These are phyloP conservation scores for Cryphonectria naterciae DNA, from an alignment of 2,329 filamentous ascomycete genomes.

Conservation along the genomic window DNA sequence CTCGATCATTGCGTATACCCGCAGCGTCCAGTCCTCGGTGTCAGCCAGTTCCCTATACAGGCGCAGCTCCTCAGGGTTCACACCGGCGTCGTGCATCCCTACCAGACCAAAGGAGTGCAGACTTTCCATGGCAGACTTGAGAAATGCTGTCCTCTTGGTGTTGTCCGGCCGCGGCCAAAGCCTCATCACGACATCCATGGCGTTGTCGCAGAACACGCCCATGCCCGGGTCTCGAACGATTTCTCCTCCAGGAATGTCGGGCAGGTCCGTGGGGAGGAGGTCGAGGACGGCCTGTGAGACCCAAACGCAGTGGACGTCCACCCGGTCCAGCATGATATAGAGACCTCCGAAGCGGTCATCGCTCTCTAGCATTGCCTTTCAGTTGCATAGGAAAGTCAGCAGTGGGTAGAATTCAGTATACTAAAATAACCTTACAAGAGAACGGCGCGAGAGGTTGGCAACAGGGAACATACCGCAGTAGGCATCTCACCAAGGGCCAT, in stretches of 20 bases:
- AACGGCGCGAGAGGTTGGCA: conserved; percentile 1
- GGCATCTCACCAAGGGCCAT: conserved; percentile 68
- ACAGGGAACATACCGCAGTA: conserved; percentile 53
- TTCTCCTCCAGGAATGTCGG: conserved; percentile 65
- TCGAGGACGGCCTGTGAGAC: conserved; percentile 67
- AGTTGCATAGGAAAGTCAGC: neutral
- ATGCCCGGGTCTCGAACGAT: conserved; percentile 61
- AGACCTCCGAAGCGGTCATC: conserved; percentile 56
- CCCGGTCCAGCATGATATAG: conserved; percentile 71
- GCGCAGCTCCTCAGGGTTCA: conserved; percentile 56
- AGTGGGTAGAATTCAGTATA: neutral
- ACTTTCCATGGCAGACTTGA: conserved; percentile 63
- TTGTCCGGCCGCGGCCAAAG: conserved; percentile 61
- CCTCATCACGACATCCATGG: conserved; percentile 64
- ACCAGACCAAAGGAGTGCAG: conserved; percentile 69
- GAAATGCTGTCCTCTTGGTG: conserved; percentile 56
- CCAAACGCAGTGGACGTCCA: conserved; percentile 73
- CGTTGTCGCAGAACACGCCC: conserved; percentile 76
- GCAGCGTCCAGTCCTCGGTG: conserved; percentile 57
- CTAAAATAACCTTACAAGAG: conserved; percentile 4
- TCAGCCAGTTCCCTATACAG: conserved; percentile 55
- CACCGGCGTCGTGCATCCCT: conserved; percentile 71
- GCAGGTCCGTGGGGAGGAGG: conserved; percentile 57
- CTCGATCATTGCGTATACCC: conserved; percentile 72
- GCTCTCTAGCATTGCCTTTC: conserved; percentile 57